A percentile compares a stretch with the other conserved stretches of the same genome.
Conservation (phyloP, 164 flowering plant species). For the Cinnamomum micranthum region DNA sequence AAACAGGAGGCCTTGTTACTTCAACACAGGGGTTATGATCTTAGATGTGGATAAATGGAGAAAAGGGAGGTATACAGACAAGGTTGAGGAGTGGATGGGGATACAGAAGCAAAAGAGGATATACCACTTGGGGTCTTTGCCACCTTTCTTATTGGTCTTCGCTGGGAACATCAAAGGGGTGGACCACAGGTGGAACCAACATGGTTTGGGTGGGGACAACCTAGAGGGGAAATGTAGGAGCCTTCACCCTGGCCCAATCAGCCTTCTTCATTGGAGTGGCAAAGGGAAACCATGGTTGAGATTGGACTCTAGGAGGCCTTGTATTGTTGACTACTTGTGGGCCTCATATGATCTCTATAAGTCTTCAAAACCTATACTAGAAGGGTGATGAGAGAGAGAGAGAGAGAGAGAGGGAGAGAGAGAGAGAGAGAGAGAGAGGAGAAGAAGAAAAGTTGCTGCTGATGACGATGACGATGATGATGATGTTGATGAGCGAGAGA, state of each 20-base stretch:
- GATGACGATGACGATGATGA: background rate
- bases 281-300: constrained; percentile 62
- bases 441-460: background rate
- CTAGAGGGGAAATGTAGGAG: constrained; percentile 49
- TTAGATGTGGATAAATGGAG: constrained; percentile 67
- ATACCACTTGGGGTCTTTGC: constrained; percentile 51
- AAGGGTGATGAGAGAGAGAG: constrained; percentile 27
- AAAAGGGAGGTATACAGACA: constrained; percentile 42
- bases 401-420: background rate
- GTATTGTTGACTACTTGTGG: constrained; percentile 51
- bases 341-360: constrained; percentile 51
- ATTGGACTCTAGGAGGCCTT: constrained; percentile 49
- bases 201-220: constrained; percentile 62
- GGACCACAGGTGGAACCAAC: constrained; percentile 63
- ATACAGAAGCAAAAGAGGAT: constrained; percentile 56
- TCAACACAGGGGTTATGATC: constrained; percentile 75
- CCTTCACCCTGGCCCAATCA: constrained; percentile 58
- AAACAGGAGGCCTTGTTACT: constrained; percentile 55
- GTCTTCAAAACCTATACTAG: constrained; percentile 25
- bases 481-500: background rate
- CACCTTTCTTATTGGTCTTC: constrained; percentile 48
- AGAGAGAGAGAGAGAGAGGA: background rate
- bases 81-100: constrained; percentile 66
- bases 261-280: constrained; percentile 61
- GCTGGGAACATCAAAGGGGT: constrained; percentile 47